phyloP scores from a whole-genome alignment of 2,329 filamentous ascomycete species.

The Ampelomyces quisqualis region DNA sequence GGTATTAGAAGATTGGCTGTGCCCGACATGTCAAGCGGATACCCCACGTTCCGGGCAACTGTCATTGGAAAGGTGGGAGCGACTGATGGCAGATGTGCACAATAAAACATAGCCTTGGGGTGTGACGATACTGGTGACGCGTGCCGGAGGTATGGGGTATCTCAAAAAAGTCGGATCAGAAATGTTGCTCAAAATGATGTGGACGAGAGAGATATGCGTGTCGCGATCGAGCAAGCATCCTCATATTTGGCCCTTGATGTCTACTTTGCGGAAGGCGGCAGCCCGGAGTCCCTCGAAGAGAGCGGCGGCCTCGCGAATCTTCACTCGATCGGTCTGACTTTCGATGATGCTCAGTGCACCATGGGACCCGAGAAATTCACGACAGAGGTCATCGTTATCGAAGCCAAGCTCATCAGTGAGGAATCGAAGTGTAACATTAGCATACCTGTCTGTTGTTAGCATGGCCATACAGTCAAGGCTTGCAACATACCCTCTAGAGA shows the following conservation, averaged over 20 bases:
- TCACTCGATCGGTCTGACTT: conserved; percentile 63
- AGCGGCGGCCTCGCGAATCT: conserved; percentile 60
- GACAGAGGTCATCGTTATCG: conserved; percentile 85
- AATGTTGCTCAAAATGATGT: too few species aligned
- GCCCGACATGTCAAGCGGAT: conserved; percentile 35
- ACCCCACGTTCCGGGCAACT: conserved; percentile 34
- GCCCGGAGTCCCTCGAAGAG: conserved; percentile 73
- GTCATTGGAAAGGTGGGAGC: conserved; percentile 24
- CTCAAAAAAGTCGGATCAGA: conserved; percentile 19
- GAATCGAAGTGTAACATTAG: conserved; percentile 84
- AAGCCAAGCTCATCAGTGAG: conserved; percentile 96
- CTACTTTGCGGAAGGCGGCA: conserved; percentile 79
- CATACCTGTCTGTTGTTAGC: conserved; percentile 71
- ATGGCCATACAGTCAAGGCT: background rate
- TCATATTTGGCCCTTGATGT: conserved; percentile 97
- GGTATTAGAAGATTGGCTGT: conserved; percentile 33
- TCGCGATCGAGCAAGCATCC: conserved; percentile 28
- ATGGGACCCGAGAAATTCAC: conserved; percentile 84
- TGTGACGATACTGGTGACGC: conserved; percentile 22
- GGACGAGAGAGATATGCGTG: conserved; percentile 7
- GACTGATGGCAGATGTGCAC: conserved; percentile 25
- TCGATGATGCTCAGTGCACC: conserved; percentile 74
- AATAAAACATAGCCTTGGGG: conserved; percentile 19
- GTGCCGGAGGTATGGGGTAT: conserved; percentile 26
- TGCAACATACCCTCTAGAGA: conserved; percentile 84